phyloP scores from a whole-genome alignment of 345 rosid species.

The Salix udensis region DNA sequence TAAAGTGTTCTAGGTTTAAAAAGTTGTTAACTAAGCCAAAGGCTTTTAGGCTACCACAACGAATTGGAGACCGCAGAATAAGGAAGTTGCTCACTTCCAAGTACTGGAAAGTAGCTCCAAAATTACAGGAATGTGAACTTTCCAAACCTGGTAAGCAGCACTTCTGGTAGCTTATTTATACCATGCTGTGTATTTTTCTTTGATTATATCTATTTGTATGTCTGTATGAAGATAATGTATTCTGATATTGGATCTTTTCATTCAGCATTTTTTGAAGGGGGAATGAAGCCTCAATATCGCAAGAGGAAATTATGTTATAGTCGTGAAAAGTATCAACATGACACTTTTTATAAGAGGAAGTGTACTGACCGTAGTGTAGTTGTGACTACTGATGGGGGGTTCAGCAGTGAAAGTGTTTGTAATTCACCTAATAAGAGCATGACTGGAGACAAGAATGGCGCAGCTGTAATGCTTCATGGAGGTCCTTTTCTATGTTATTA shows the following conservation, averaged over 20 bases:
- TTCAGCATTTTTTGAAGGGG: conserved; percentile 44
- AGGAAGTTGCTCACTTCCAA: conserved; percentile 59
- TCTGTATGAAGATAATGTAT: not conserved
- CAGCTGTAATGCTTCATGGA: conserved; percentile 31
- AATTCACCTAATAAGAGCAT: conserved; percentile 55
- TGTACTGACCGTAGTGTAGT: conserved; percentile 44
- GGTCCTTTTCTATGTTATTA: conserved; percentile 32
- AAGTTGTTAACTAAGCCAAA: conserved; percentile 46
- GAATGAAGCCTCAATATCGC: conserved; percentile 43
- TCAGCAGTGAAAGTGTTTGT: conserved; percentile 85
- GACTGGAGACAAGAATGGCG: conserved; percentile 28
- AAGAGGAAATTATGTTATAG: conserved; percentile 54
- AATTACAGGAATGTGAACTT: conserved; percentile 50
- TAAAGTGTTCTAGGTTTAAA: conserved; percentile 54
- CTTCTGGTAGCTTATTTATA: conserved; percentile 2
- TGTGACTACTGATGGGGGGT: conserved; percentile 63
- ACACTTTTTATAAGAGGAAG: conserved; percentile 56
- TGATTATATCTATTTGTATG: not conserved
- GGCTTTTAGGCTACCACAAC: conserved; percentile 57
- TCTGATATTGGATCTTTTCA: conserved; percentile 13
- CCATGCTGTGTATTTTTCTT: not conserved
- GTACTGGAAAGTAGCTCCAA: conserved; percentile 64
- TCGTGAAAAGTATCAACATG: conserved; percentile 43
- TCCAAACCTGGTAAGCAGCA: conserved; percentile 54
- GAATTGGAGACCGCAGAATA: conserved; percentile 50